Conservation (phyloP, 306 rosid species). For the Biancaea sappan region DNA sequence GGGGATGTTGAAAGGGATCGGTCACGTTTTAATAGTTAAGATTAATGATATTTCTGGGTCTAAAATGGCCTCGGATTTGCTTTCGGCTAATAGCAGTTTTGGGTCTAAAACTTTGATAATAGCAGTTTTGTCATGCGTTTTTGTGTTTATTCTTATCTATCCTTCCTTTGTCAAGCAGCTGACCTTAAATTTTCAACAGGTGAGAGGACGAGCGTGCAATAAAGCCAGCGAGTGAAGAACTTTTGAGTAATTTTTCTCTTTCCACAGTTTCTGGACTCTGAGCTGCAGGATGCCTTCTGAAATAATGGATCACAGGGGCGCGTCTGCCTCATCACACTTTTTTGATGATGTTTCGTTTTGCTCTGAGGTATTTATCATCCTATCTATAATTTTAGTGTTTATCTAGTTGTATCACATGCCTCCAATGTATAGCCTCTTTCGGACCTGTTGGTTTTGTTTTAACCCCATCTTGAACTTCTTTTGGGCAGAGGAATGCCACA, state of each 20-base stretch:
- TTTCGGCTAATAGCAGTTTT: constrained; percentile 9
- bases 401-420: background rate
- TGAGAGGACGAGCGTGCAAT: constrained; percentile 32
- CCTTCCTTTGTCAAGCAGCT: constrained; percentile 18
- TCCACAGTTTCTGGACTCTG: constrained; percentile 34
- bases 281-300: constrained; percentile 75
- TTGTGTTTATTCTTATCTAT: constrained; percentile 20
- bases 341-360: constrained; percentile 62
- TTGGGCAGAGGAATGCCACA: constrained; percentile 56
- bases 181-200: constrained; percentile 44
- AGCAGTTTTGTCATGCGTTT: constrained; percentile 14
- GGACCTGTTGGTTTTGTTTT: constrained; percentile 26
- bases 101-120: no score
- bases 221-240: constrained; percentile 36
- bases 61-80: constrained; percentile 19
- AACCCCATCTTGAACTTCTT: constrained; percentile 37
- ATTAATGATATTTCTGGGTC: constrained; percentile 29
- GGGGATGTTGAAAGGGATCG: background rate
- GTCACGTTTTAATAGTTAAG: constrained; percentile 6
- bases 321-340: constrained; percentile 60
- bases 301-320: constrained; percentile 66
- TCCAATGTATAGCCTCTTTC: constrained; percentile 13
- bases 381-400: constrained; percentile 2
- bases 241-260: constrained; percentile 24
- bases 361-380: constrained; percentile 55